These are phyloP conservation scores for Metschnikowia bowlesiae DNA, from an alignment of 805 yeast genomes.

Conservation along the genomic window DNA sequence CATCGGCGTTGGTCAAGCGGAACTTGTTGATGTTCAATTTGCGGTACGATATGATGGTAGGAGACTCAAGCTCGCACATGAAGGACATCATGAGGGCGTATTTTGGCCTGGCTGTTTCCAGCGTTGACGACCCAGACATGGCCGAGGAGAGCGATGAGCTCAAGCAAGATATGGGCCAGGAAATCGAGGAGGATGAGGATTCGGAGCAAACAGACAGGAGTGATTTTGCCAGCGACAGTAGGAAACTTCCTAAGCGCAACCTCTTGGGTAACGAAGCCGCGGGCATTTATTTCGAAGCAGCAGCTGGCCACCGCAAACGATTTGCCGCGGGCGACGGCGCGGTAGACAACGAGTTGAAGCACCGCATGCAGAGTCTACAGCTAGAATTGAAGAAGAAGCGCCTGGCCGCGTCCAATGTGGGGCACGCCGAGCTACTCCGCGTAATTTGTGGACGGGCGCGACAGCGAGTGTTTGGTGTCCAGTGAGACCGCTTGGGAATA, in stretches of 20 bases:
- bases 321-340: constrained; percentile 9
- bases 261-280: constrained; percentile 6
- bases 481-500: neutral
- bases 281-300: constrained; percentile 4
- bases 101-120: constrained; percentile 3
- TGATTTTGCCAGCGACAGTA: constrained; percentile 1
- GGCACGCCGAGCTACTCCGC: constrained; percentile 13
- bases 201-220: constrained; percentile 1
- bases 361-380: constrained; percentile 12
- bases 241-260: constrained; percentile 12
- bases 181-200: constrained; percentile 5
- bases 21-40: constrained; percentile 1
- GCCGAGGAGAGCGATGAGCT: constrained; percentile 9
- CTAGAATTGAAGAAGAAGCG: constrained; percentile 10
- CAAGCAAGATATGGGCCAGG: constrained; percentile 22
- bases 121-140: neutral
- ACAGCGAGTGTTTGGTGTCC: constrained; percentile 12
- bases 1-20: neutral
- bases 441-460: constrained; percentile 9
- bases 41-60: constrained; percentile 4
- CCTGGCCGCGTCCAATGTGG: constrained; percentile 7
- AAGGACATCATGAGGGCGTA: constrained; percentile 5
- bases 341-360: constrained; percentile 10
- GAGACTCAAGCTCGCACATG: neutral
- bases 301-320: constrained; percentile 7